Evolutionary conservation across 352 stramenopile species (phyloP).

Genomic region (Phytophthora lateralis): DNA sequence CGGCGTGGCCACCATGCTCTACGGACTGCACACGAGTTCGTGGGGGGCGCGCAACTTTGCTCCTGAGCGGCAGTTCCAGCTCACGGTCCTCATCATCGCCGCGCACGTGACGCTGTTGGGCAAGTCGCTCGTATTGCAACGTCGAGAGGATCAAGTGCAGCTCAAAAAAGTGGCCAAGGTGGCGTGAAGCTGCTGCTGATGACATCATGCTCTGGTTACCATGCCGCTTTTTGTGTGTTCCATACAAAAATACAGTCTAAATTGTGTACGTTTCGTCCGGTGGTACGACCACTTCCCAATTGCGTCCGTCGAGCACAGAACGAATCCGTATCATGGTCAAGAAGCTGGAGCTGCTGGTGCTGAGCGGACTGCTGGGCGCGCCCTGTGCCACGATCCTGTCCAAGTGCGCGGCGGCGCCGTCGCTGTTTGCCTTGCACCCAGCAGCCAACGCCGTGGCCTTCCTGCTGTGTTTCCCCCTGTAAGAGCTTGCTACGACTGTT

Average conservation of each 20-base stretch:
- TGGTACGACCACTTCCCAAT: slow-evolving; percentile 6
- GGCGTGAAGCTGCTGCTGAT: slow-evolving; percentile 18
- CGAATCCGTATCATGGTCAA: slow-evolving; percentile 40
- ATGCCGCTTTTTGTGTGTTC: background rate
- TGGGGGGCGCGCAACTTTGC: slow-evolving; percentile 45
- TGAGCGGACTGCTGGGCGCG: slow-evolving; percentile 54
- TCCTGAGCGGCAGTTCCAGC: slow-evolving; percentile 45
- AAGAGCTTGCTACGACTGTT: background rate
- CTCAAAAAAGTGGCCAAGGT: slow-evolving; percentile 23
- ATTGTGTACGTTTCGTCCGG: slow-evolving; percentile 3
- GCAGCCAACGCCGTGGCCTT: slow-evolving; percentile 66
- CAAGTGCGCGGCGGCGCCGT: slow-evolving; percentile 36
- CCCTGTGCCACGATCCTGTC: slow-evolving; percentile 54
- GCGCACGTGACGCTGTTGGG: slow-evolving; percentile 55
- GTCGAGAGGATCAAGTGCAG: slow-evolving; percentile 5
- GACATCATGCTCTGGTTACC: slow-evolving; percentile 13
- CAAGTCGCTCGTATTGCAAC: slow-evolving; percentile 37
- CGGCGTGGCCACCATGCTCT: slow-evolving; percentile 48
- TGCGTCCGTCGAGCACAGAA: slow-evolving; percentile 12
- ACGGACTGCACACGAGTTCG: slow-evolving; percentile 50
- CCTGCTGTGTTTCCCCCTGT: slow-evolving; percentile 65
- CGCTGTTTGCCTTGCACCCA: slow-evolving; percentile 66
- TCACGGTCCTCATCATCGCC: slow-evolving; percentile 53
- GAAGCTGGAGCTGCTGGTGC: slow-evolving; percentile 62
- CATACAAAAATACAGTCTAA: slow-evolving; percentile 22